Evolutionary conservation across 257 asterid species (phyloP).

Genomic region (Mentha longifolia): DNA sequence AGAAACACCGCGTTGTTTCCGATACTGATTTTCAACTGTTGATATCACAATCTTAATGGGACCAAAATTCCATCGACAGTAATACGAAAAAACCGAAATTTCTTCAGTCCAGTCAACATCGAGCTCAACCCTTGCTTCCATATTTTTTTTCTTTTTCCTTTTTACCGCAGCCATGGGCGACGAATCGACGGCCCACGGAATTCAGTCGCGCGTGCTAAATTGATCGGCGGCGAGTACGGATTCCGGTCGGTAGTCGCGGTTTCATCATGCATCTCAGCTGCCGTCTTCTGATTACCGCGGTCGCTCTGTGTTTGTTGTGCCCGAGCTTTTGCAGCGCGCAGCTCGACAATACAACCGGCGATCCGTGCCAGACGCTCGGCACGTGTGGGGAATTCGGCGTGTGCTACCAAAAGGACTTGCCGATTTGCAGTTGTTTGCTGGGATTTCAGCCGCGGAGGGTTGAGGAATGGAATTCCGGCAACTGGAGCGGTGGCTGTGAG

Average conservation of each 20-base stretch:
- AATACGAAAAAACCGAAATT: background rate
- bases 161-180: too few species aligned
- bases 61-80: background rate
- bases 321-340: background rate
- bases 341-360: background rate
- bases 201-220: background rate
- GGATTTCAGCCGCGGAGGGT: slow-evolving; percentile 47
- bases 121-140: too few species aligned
- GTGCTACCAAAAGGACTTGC: slow-evolving; percentile 38
- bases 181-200: background rate
- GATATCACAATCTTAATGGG: too few species aligned
- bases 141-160: too few species aligned
- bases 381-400: slow-evolving; percentile 42
- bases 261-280: background rate
- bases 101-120: background rate
- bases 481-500: slow-evolving; percentile 58
- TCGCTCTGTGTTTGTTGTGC: background rate
- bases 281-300: background rate
- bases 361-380: slow-evolving; percentile 26
- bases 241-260: background rate
- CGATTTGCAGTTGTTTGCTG: slow-evolving; percentile 50
- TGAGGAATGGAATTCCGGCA: slow-evolving; percentile 48
- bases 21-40: too few species aligned
- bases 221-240: background rate
- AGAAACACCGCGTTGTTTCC: too few species aligned